Base-by-base conservation (phyloP, 2,329 filamentous ascomycete species). In the Setomelanomma holmii region DNA sequence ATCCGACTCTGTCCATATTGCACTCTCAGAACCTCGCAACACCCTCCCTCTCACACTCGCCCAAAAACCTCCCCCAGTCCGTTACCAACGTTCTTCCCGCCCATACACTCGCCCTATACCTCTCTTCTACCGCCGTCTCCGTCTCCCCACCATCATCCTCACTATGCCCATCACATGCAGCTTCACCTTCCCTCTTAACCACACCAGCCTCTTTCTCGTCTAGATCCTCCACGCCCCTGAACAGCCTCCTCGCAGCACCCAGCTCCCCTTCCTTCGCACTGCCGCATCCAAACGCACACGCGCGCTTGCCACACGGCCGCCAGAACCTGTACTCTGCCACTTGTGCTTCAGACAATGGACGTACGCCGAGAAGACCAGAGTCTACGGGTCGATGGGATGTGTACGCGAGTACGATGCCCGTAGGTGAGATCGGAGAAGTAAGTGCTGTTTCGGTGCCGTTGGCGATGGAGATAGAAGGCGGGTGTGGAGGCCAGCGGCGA, bases 241-340 rank as follows among this genome's bases (percentile, higher is more conserved):
- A 75, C 34, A 75, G 51, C 36, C 65, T 58, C 58, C 56, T 67
- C n/a, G 67, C 67, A 33, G 71, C 72, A 17, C 53, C 53, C 17
- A 36, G 42, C 57, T 75, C 71, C 2, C 72, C 72, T 22, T 63
- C 58, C 17, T 61, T 35, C 7, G 33, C 59, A 3, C 51, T 55
- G 4, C 67, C 67, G 52, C 72, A 75, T 1, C 72, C 71, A 58
- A 74, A 70, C 1, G 56, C 64, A 53, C 72, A 75, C 1, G 27
- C 33, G 23, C 63, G 53, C 3, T 59, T 58, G 2, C 71, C 69
- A 45, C 72, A 75, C 0, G 67, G 69, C 8, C 65, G 60, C 72
- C 72, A 75, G 49, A 75, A 75, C 21, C 69, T 51, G 49, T 74
- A 74, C 40, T 74, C 71, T 6, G 69, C 71, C 4, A 74, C 70